Base-by-base conservation (phyloP, 352 stramenopile species). In the Aphanomyces invadans region DNA sequence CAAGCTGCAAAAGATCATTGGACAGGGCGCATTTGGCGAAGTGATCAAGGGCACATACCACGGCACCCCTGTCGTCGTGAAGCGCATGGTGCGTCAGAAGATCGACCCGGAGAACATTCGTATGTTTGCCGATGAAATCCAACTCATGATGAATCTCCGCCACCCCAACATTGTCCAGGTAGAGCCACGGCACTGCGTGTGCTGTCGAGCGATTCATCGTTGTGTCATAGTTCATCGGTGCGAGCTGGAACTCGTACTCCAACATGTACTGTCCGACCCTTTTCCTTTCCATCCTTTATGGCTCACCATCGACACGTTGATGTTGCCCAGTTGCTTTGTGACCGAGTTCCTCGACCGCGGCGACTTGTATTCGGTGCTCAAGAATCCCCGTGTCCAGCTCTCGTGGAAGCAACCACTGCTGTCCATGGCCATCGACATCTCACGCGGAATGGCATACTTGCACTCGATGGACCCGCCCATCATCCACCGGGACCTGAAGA, bases 401-500 rank as follows among this genome's bases (percentile, higher is more conserved):
- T 85, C 84, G 26, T 95, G 86, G 86, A 81, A 81, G 15, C 87
- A 95, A 26, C 86, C 86, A 23, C 81, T 98, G 45, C 69, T 94
- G 56, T 77, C 84, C 64, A 91, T 95, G 81, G 89, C 88, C 55
- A 94, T 95, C 48, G 88, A 96, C 70, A 92, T 87, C 29, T 96
- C 94, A 28, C 86, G 91, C 59, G 96, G 94, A 59, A 98, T 99
- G 79, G 86, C 95, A 67, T 99, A 99, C 75, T 77, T 99, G 57
- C 97, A 99, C 83, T 95, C 84, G 49, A 97, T 98, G 80, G 92
- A 98, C 70, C 95, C 95, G 23, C 92, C 93, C 10, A 98, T 99
- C 74, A 98, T 99, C 71, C 97, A 99, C 80, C 92, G 97, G 23
- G 96, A 99, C 78, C 80, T 99, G 61, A 99, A 99, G 75, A 91